phyloP scores from a whole-genome alignment of 2,329 filamentous ascomycete species.

The Epichloe aotearoae region DNA sequence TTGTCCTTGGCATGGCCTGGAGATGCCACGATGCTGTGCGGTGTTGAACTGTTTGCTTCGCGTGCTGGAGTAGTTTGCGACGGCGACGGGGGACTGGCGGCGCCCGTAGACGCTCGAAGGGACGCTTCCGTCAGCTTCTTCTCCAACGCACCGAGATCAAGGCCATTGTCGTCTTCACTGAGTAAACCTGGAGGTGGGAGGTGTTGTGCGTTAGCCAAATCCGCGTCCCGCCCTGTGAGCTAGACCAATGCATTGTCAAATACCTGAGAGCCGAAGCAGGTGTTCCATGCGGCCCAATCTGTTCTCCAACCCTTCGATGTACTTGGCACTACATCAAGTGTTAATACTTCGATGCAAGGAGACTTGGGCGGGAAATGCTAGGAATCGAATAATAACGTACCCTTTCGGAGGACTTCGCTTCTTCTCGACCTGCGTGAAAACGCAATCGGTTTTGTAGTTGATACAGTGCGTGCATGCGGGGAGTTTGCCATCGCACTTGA shows the following conservation, averaged over 20 bases:
- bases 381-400: constrained; percentile 34
- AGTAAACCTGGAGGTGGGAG: constrained; percentile 45
- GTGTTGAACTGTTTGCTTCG: constrained; percentile 31
- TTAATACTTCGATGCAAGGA: neutral
- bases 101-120: constrained; percentile 34
- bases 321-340: constrained; percentile 59
- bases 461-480: constrained; percentile 90
- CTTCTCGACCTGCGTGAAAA: constrained; percentile 98
- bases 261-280: constrained; percentile 67
- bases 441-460: constrained; percentile 95
- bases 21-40: constrained; percentile 41
- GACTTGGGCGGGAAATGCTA: neutral
- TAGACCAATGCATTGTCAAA: neutral
- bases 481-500: constrained; percentile 95
- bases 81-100: constrained; percentile 34
- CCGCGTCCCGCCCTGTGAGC: neutral
- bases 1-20: constrained; percentile 28
- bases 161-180: constrained; percentile 73
- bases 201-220: neutral
- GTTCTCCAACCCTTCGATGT: constrained; percentile 94
- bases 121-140: constrained; percentile 53
- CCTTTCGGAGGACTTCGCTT: constrained; percentile 95
- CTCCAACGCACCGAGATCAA: constrained; percentile 78
- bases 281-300: constrained; percentile 93
- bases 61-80: constrained; percentile 31